These are phyloP conservation scores for Sequoia sempervirens DNA, from an alignment of 75 land plant genomes.

Conservation along the genomic window DNA sequence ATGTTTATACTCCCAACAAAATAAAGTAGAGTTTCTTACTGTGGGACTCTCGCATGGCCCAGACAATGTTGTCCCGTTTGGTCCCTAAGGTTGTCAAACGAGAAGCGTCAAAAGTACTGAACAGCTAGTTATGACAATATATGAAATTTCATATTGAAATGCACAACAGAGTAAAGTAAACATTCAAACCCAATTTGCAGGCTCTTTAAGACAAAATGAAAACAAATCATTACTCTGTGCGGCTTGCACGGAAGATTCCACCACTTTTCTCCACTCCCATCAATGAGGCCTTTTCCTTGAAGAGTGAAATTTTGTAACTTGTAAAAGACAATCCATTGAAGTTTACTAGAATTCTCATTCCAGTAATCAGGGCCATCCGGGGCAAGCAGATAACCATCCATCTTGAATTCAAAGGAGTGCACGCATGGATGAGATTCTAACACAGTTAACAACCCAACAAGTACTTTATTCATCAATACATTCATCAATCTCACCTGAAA, in stretches of 20 bases:
- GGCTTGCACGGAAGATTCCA: slow-evolving; percentile 81
- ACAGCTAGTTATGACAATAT: background rate
- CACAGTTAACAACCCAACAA: background rate
- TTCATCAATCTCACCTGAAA: slow-evolving; percentile 60
- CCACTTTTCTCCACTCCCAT: slow-evolving; percentile 74
- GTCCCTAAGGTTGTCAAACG: slow-evolving; percentile 37
- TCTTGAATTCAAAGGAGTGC: slow-evolving; percentile 23
- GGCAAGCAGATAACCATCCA: slow-evolving; percentile 79
- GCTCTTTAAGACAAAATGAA: background rate
- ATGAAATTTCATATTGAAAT: background rate
- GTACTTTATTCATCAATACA: no score
- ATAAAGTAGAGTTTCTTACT: slow-evolving; percentile 23
- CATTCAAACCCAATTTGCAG: background rate
- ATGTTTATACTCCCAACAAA: background rate
- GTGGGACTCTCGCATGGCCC: slow-evolving; percentile 78
- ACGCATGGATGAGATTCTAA: background rate
- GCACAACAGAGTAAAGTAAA: background rate
- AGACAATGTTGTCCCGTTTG: slow-evolving; percentile 54
- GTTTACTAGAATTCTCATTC: slow-evolving; percentile 29
- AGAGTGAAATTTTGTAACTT: slow-evolving; percentile 42
- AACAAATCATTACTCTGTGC: slow-evolving; percentile 32
- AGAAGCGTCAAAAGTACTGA: background rate
- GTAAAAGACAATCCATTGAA: slow-evolving; percentile 81
- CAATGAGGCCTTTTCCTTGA: slow-evolving; percentile 53
- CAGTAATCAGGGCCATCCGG: slow-evolving; percentile 69